phyloP scores from a whole-genome alignment of 805 yeast genomes.

The Candida morakotiae region DNA sequence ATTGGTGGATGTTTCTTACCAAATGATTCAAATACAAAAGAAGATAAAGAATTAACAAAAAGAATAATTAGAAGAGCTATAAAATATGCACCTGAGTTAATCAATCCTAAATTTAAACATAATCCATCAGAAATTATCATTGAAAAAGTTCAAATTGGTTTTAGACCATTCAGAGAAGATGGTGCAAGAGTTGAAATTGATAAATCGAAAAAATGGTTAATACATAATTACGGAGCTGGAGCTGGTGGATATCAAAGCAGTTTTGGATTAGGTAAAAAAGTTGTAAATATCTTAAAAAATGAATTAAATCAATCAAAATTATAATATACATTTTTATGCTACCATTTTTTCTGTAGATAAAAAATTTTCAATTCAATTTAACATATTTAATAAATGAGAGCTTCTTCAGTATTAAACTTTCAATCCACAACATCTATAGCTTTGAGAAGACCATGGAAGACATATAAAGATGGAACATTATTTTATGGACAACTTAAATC shows the following conservation, averaged over 20 bases:
- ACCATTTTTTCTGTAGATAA: background rate
- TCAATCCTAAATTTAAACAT: constrained; percentile 21
- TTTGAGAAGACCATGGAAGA: constrained; percentile 86
- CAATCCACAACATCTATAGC: constrained; percentile 41
- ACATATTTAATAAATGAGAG: constrained; percentile 40
- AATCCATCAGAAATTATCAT: constrained; percentile 29
- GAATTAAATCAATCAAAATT: constrained; percentile 2
- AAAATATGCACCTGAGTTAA: constrained; percentile 35
- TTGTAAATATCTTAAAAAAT: constrained; percentile 19
- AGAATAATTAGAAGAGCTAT: constrained; percentile 46
- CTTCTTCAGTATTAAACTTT: constrained; percentile 42
- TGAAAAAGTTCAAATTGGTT: constrained; percentile 31
- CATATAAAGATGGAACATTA: constrained; percentile 73
- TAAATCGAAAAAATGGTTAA: constrained; percentile 28
- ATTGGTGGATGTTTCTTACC: constrained; percentile 50
- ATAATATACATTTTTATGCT: background rate
- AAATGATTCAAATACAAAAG: constrained; percentile 14
- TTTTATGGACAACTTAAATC: constrained; percentile 76
- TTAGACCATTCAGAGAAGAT: constrained; percentile 34
- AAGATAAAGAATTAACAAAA: constrained; percentile 41
- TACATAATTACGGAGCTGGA: constrained; percentile 70
- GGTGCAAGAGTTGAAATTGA: constrained; percentile 34
- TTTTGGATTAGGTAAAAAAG: constrained; percentile 54
- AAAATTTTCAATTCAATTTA: background rate
- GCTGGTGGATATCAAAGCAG: constrained; percentile 79